Evolutionary conservation across 305 asterid species (phyloP), one percentile per base, ranked within the genome.

Genomic region (Ruellia speciosa): DNA sequence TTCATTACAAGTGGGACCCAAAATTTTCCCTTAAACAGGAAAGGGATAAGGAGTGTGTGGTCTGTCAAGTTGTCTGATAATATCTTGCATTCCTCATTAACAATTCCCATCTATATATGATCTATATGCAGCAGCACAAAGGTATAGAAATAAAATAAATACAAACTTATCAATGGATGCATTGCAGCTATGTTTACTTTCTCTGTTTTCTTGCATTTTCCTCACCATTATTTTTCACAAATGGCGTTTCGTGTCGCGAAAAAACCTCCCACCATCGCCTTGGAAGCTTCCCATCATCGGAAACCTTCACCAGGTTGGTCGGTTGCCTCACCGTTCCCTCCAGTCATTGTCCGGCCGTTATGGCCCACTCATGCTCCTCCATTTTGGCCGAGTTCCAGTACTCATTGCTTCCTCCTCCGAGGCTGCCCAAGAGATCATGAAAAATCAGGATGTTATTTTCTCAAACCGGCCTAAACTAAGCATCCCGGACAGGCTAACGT

Each of bases 291-390:
- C 93, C 1, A 9, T 81, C 0, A 18, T 79, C 40, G 89, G 87
- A 16, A 78, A 79, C 46, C 67, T 81, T 20, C 89, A 77, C 79
- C 81, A 79, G 58, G 66, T 84, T 6, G 78, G 83, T 20, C 1
- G 20, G 10, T 18, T 47, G 5, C 81, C 82, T 43, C 85, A 84
- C 64, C 80, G 58, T 11, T 70, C 81, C 0, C 77, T 87, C 41
- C 77, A 63, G 14, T 39, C 78, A 0, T 18, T 87, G 52, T 63
- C 86, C 14, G 14, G 16, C 16, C 68, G 50, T 11, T 55, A 82
- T 52, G 84, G 96, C 9, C 76, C 68, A 0, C 56, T 80, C 7
- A 82, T 87, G 82, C 63, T 80, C 0, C 82, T 84, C 8, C 75
- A 72, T 20, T 56, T 79, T 9, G 95, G 89, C 2, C 11, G 43